Percentiles rank a stretch among this genome's conserved stretches.
These are phyloP conservation scores for Cryptococcus hybrid DNA, from an alignment of 1,284 basidiomycete genomes.

Conservation along the genomic window DNA sequence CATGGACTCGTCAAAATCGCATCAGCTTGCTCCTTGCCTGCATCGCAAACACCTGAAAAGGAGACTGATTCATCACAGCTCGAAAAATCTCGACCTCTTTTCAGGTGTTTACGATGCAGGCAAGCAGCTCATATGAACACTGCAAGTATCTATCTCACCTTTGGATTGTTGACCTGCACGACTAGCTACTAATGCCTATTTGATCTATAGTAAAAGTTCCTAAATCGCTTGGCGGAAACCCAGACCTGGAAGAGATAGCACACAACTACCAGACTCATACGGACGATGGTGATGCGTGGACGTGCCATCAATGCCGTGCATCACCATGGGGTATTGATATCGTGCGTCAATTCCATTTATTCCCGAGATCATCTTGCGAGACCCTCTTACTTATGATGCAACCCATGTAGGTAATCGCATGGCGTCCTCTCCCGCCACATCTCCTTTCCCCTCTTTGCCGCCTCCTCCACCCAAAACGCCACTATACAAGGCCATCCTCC, in stretches of 20 bases:
- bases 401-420: slow-evolving; percentile 69
- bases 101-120: slow-evolving; percentile 76
- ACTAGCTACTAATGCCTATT: no score
- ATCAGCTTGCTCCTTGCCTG: slow-evolving; percentile 51
- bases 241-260: slow-evolving; percentile 20
- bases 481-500: slow-evolving; percentile 59
- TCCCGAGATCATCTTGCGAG: no score
- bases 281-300: slow-evolving; percentile 57
- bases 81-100: slow-evolving; percentile 50
- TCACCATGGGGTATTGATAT: slow-evolving; percentile 70
- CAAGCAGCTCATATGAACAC: slow-evolving; percentile 61
- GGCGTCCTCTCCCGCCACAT: slow-evolving; percentile 63
- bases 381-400: background rate
- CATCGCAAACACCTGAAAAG: no score
- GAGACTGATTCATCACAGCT: no score
- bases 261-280: slow-evolving; percentile 59
- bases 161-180: no score
- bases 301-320: slow-evolving; percentile 74
- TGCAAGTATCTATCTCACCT: no score
- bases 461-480: slow-evolving; percentile 50
- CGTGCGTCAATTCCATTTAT: slow-evolving; percentile 22
- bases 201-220: slow-evolving; percentile 1
- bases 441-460: slow-evolving; percentile 53
- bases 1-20: no score
- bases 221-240: slow-evolving; percentile 18